Percentiles rank a stretch among this genome's conserved stretches.
Evolutionary conservation across 768 basidiomycete genomes (phyloP).

Genomic region (Tulasnella sp.): DNA sequence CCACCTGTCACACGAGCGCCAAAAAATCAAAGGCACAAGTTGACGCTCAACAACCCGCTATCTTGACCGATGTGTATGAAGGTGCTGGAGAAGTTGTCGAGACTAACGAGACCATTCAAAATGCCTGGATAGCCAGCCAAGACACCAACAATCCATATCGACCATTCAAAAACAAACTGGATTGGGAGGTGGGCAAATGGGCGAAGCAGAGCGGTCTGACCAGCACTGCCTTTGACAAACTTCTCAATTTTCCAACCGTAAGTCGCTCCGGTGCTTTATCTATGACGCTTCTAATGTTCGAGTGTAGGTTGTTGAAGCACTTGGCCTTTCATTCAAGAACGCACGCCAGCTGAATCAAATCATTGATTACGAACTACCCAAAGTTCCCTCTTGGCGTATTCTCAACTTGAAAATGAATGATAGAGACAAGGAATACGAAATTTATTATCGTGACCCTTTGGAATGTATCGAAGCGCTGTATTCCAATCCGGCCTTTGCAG

Average conservation of each 20-base stretch:
- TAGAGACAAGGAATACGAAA: background rate
- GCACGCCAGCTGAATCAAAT: background rate
- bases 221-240: background rate
- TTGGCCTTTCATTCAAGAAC: background rate
- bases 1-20: no score
- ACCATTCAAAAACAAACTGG: background rate
- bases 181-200: background rate
- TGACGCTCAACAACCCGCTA: no score
- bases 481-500: background rate
- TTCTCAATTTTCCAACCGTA: background rate
- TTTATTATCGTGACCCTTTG: background rate
- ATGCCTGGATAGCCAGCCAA: no score
- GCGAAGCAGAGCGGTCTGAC: background rate
- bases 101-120: no score
- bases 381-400: background rate
- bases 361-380: slow-evolving; percentile 1
- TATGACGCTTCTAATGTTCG: background rate
- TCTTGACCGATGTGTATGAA: no score
- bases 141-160: no score
- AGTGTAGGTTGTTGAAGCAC: background rate
- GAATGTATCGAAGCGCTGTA: background rate
- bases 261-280: background rate
- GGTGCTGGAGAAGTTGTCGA: no score
- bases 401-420: background rate
- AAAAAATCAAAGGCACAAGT: no score